Percentiles rank a stretch among this genome's conserved stretches.
phyloP scores from a whole-genome alignment of 2,329 filamentous ascomycete species.

The Daldinia eschscholtzii region DNA sequence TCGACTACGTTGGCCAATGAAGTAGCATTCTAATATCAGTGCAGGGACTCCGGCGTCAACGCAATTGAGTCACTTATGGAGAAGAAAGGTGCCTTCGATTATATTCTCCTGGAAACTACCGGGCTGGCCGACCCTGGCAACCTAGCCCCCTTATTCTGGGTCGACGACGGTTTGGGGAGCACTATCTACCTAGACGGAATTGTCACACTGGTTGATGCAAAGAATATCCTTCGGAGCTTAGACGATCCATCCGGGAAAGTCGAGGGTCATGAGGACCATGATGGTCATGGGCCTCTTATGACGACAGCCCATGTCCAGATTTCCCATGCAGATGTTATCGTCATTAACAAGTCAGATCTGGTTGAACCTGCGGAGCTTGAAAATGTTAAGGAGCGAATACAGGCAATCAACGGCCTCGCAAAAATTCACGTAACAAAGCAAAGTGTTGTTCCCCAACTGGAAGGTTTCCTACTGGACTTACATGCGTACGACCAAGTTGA shows the following conservation, averaged over 20 bases:
- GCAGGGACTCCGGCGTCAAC: constrained; percentile 88
- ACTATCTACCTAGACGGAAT: constrained; percentile 98
- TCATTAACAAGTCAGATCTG: constrained; percentile 94
- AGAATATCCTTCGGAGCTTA: constrained; percentile 86
- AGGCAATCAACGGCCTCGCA: constrained; percentile 90
- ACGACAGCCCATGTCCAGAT: constrained; percentile 97
- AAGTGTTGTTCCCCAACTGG: constrained; percentile 82
- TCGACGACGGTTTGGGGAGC: constrained; percentile 94
- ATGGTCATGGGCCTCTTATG: constrained; percentile 73
- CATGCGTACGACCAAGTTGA: constrained; percentile 91
- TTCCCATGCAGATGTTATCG: constrained; percentile 93
- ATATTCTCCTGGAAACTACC: constrained; percentile 96
- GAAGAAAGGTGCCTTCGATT: constrained; percentile 93
- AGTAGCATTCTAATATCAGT: constrained; percentile 43
- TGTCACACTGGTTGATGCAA: constrained; percentile 94
- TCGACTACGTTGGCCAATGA: not conserved
- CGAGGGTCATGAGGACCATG: constrained; percentile 64
- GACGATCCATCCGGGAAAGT: constrained; percentile 75
- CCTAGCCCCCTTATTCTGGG: constrained; percentile 95
- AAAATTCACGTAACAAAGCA: constrained; percentile 85
- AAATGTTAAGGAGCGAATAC: constrained; percentile 77
- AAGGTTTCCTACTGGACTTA: constrained; percentile 88
- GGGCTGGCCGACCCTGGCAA: constrained; percentile 96
- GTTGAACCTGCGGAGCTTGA: constrained; percentile 78
- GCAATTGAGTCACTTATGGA: constrained; percentile 97